Conservation (phyloP, 1,284 basidiomycete genomes). For the Fomitopsis palustris region DNA sequence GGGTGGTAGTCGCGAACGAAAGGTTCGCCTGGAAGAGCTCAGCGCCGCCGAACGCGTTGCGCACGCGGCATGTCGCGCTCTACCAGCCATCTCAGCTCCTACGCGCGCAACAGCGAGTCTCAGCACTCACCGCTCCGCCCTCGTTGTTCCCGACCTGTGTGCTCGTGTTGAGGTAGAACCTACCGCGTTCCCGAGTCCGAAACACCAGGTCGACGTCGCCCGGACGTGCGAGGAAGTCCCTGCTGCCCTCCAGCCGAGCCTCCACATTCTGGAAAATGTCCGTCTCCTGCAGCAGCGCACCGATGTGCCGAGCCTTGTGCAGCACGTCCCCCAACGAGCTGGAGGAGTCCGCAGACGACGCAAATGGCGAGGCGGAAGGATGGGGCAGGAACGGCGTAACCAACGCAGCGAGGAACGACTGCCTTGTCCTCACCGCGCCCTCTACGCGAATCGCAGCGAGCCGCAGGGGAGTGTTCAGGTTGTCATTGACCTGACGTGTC, state of each 20-base stretch:
- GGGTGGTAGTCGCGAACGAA: conserved; percentile 86
- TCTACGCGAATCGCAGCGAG: conserved; percentile 79
- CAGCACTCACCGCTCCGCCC: conserved; percentile 73
- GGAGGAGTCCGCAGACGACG: conserved; percentile 19
- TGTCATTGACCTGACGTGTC: conserved; percentile 55
- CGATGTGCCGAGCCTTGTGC: conserved; percentile 62
- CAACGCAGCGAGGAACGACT: conserved; percentile 77
- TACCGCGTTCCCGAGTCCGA: conserved; percentile 71
- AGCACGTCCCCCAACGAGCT: conserved; percentile 64
- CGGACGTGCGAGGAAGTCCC: conserved; percentile 50
- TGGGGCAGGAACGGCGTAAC: conserved; percentile 60
- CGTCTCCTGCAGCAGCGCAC: conserved; percentile 61
- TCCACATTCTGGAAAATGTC: conserved; percentile 77
- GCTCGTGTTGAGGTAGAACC: conserved; percentile 80
- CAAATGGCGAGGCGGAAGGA: conserved; percentile 7
- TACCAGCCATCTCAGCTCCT: conserved; percentile 21
- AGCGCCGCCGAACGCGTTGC: conserved; percentile 91
- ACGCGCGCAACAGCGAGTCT: background rate
- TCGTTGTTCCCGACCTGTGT: conserved; percentile 96
- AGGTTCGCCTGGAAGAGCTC: conserved; percentile 86
- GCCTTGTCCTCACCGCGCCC: conserved; percentile 72
- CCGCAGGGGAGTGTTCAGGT: conserved; percentile 54
- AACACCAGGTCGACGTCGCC: conserved; percentile 88
- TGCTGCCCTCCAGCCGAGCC: conserved; percentile 66
- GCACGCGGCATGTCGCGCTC: conserved; percentile 77